A percentile compares a stretch with the other conserved stretches of the same genome.
phyloP scores from a whole-genome alignment of 768 basidiomycete species.

The Hemileccinum rubropunctum region DNA sequence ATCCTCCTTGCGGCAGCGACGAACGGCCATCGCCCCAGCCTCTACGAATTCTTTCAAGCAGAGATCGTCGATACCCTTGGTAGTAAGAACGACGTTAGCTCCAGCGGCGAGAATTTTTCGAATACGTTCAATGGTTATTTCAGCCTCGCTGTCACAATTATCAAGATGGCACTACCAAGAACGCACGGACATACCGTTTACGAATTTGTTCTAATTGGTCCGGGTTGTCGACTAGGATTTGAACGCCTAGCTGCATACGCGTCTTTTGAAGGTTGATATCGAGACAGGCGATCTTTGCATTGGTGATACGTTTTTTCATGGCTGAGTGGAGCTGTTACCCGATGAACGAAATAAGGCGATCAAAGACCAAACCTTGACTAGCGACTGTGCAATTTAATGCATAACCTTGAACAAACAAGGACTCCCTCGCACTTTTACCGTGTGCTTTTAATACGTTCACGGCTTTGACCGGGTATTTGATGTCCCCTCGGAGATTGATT shows the following conservation, averaged over 20 bases:
- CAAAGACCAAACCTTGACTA: slow-evolving; percentile 77
- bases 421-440: slow-evolving; percentile 93
- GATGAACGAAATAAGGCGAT: neutral
- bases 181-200: slow-evolving; percentile 57
- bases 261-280: slow-evolving; percentile 97
- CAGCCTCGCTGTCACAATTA: slow-evolving; percentile 70
- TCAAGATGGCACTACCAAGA: slow-evolving; percentile 8
- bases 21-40: slow-evolving; percentile 97
- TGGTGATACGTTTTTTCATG: slow-evolving; percentile 93
- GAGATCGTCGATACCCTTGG: slow-evolving; percentile 97
- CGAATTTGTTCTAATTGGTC: slow-evolving; percentile 96
- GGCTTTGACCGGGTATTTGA: slow-evolving; percentile 98
- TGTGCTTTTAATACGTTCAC: slow-evolving; percentile 99
- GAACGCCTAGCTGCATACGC: slow-evolving; percentile 96
- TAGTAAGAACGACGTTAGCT: slow-evolving; percentile 95
- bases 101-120: slow-evolving; percentile 94
- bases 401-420: slow-evolving; percentile 92
- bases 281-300: slow-evolving; percentile 96
- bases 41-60: slow-evolving; percentile 99
- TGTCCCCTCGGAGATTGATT: slow-evolving; percentile 89
- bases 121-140: slow-evolving; percentile 93
- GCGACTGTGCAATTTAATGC: slow-evolving; percentile 98
- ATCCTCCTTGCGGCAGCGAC: slow-evolving; percentile 97
- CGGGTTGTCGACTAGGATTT: slow-evolving; percentile 96
- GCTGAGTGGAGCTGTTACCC: slow-evolving; percentile 45